Percentiles rank a stretch among this genome's conserved stretches.
Evolutionary conservation across 2,329 filamentous ascomycete species (phyloP).

Genomic region (Emergomyces pasteurianus): DNA sequence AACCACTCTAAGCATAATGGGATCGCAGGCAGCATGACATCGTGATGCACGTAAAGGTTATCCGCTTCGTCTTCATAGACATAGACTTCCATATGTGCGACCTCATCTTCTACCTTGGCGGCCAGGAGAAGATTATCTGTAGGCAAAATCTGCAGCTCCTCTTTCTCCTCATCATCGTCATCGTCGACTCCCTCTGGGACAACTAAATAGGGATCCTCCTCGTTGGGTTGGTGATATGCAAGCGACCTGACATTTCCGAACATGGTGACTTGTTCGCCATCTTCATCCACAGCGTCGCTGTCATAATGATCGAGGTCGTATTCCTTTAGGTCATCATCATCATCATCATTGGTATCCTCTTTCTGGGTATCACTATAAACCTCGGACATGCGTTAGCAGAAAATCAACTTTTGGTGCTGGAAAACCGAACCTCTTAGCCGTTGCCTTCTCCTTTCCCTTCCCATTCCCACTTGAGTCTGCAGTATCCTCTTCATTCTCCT

Average conservation of each 20-base stretch:
- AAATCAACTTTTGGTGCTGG: background rate
- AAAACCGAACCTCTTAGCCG: slow-evolving; percentile 9
- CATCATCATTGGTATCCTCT: slow-evolving; percentile 41
- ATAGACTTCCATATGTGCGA: slow-evolving; percentile 92
- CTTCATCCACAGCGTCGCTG: slow-evolving; percentile 59
- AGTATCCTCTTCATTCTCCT: slow-evolving; percentile 14
- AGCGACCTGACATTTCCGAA: slow-evolving; percentile 92
- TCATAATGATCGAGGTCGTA: slow-evolving; percentile 97
- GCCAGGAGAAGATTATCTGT: slow-evolving; percentile 89
- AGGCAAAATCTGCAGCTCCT: slow-evolving; percentile 84
- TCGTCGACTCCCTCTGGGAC: slow-evolving; percentile 54
- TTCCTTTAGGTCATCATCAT: slow-evolving; percentile 88
- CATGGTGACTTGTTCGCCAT: slow-evolving; percentile 66
- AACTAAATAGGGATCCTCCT: slow-evolving; percentile 94
- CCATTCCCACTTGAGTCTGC: slow-evolving; percentile 16
- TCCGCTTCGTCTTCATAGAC: slow-evolving; percentile 93
- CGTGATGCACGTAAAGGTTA: slow-evolving; percentile 98
- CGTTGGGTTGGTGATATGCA: slow-evolving; percentile 86
- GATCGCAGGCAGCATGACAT: slow-evolving; percentile 97
- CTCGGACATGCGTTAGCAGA: background rate
- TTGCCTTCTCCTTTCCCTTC: slow-evolving; percentile 11
- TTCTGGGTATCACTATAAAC: background rate
- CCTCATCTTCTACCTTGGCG: slow-evolving; percentile 90
- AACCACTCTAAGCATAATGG: slow-evolving; percentile 94
- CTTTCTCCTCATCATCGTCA: slow-evolving; percentile 68